Base-by-base conservation (phyloP, 1,139 yeast species). In the Schwanniomyces etchellsii region DNA sequence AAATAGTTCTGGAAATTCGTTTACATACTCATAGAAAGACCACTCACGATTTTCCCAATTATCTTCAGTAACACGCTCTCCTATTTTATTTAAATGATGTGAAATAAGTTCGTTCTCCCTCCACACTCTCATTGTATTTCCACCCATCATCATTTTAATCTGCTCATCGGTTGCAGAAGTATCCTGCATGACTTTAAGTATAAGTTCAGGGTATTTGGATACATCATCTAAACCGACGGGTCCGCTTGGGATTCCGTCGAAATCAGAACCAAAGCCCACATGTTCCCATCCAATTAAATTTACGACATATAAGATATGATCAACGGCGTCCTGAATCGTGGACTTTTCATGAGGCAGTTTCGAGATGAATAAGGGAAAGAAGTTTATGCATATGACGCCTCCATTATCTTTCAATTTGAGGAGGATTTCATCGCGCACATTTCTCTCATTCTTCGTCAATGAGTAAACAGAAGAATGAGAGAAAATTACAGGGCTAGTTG, bases 181-280 rank as follows among this genome's bases (percentile, higher is more conserved):
- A 14, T 22, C 24, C 26, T 55, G 53, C 70, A 70, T 66, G 14
- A 66, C 57, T 30, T 44, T 53, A 34, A 54, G 55, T 18, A 72
- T 44, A 30, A 72, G 49, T 28, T 68, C 73, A 0, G 78, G 78
- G 38, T 70, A 72, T 39, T 70, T 70, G 10, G 76, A 68, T 2
- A 70, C 77, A 40, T 70, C 74, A 39, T 70, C 77, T 13, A 72
- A 48, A 1, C 76, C 78, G 12, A 33, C 44, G 2, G 78, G 77
- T 2, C 70, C 73, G 9, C 42, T 42, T 2, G 66, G 67, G 23
- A 70, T 70, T 14, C 77, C 77, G 43, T 72, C 78, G 38, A 70
- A 71, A 45, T 72, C 78, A 2, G 71, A 61, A 1, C 78, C 78
- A 20, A 73, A 47, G 0, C 77, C 77, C 26, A 72, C 76, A 44